phyloP scores from a whole-genome alignment of 768 basidiomycete species.

The Naganishia randhawae region DNA sequence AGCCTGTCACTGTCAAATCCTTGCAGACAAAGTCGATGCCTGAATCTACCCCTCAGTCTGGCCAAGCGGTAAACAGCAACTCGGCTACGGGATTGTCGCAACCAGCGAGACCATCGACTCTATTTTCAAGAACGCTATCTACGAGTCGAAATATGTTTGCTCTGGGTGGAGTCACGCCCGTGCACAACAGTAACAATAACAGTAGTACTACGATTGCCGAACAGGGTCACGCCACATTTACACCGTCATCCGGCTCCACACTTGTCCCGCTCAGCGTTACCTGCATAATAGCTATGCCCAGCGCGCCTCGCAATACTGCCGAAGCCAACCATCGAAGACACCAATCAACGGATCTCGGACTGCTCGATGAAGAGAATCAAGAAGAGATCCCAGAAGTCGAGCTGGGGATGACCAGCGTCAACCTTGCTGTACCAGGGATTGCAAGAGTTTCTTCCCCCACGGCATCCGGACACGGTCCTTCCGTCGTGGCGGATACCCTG shows the following conservation, averaged over 20 bases:
- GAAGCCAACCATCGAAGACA: neutral
- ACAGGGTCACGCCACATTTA: neutral
- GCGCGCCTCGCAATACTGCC: neutral
- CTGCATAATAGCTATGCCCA: slow-evolving; percentile 28
- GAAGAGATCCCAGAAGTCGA: slow-evolving; percentile 28
- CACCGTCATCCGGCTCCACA: neutral
- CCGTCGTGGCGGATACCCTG: neutral
- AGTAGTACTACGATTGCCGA: neutral
- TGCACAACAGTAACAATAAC: neutral
- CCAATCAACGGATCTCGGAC: neutral
- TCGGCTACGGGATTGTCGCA: neutral
- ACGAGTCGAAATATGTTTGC: neutral
- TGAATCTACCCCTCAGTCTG: neutral
- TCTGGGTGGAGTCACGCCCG: neutral
- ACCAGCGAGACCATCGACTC: neutral
- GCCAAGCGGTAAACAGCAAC: neutral
- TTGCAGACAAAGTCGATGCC: slow-evolving; percentile 6
- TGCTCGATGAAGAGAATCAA: neutral
- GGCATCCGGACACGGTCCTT: too few relatives aligned
- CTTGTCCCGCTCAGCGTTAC: slow-evolving; percentile 21
- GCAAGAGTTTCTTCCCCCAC: neutral
- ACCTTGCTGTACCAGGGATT: neutral
- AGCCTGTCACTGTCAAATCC: slow-evolving; percentile 18
- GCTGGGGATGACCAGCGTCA: slow-evolving; percentile 16
- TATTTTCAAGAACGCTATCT: slow-evolving; percentile 20